Evolutionary conservation across 139 green algal species (phyloP).

Genomic region (Auxenochlorella protothecoides): DNA sequence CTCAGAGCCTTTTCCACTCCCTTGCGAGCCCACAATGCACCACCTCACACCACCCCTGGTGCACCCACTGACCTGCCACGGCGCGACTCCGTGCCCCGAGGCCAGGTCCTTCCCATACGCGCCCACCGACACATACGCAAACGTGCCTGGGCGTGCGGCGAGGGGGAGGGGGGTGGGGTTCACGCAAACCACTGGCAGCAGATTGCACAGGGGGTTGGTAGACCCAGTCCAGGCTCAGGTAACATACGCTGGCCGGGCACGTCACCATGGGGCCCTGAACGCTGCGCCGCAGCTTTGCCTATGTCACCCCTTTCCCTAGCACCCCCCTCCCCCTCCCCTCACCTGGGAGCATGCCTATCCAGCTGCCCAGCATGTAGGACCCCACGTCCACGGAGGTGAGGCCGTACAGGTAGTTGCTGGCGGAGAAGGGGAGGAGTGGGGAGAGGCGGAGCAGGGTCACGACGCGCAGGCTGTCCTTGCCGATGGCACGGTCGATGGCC

Average conservation of each 20-base stretch:
- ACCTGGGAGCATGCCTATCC: conserved; percentile 83
- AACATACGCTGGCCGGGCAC: too few species aligned
- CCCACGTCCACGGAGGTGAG: conserved; percentile 74
- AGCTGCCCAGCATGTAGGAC: conserved; percentile 71
- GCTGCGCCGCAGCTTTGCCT: not conserved
- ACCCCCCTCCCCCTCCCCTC: not conserved
- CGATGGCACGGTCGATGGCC: conserved; percentile 86
- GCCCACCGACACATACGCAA: conserved; percentile 71
- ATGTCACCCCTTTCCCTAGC: too few species aligned
- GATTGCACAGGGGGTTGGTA: too few species aligned
- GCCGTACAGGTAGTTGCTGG: conserved; percentile 86
- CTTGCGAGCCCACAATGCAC: not conserved
- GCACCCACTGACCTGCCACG: not conserved
- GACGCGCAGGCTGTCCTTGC: conserved; percentile 77
- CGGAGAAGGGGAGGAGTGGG: conserved; percentile 83
- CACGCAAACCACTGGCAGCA: too few species aligned
- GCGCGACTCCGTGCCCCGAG: not conserved
- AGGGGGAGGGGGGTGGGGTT: not conserved
- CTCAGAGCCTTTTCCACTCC: not conserved
- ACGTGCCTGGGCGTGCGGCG: conserved; percentile 45
- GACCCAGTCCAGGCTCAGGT: too few species aligned
- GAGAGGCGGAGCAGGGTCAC: conserved; percentile 83
- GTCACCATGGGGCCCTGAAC: not conserved
- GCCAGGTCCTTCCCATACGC: conserved; percentile 17
- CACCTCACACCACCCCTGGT: too few species aligned